Conservation (phyloP, 805 yeast genomes). For the Metschnikowia corniflorae region DNA sequence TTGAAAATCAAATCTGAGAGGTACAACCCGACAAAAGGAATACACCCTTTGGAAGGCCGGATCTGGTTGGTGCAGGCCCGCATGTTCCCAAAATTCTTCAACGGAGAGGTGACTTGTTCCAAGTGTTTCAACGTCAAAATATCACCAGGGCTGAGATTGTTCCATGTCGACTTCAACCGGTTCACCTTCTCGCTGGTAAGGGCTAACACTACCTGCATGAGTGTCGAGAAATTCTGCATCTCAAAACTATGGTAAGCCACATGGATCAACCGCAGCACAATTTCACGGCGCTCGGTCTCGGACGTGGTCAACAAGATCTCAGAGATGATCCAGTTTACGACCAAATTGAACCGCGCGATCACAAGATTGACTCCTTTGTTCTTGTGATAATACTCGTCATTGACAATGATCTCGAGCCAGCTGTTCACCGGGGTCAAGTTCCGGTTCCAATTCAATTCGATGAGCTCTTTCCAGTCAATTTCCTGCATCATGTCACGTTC, state of each 20-base stretch:
- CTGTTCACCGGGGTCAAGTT: conserved; percentile 66
- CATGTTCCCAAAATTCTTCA: conserved; percentile 65
- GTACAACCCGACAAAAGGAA: conserved; percentile 87
- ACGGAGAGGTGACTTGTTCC: conserved; percentile 70
- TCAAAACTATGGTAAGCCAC: conserved; percentile 70
- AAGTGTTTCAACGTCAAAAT: conserved; percentile 60
- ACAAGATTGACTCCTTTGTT: conserved; percentile 78
- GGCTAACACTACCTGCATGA: conserved; percentile 84
- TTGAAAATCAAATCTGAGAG: conserved; percentile 79
- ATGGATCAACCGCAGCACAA: conserved; percentile 84
- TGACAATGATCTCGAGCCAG: conserved; percentile 75
- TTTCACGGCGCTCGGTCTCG: conserved; percentile 55
- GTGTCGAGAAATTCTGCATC: conserved; percentile 78
- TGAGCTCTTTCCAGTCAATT: conserved; percentile 87
- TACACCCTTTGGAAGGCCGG: conserved; percentile 67
- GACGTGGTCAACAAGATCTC: conserved; percentile 72
- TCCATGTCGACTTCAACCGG: conserved; percentile 69
- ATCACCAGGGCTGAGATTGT: conserved; percentile 67
- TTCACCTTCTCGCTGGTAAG: conserved; percentile 63
- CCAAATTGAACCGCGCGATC: conserved; percentile 79
- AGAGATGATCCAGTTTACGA: conserved; percentile 89
- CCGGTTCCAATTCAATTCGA: conserved; percentile 71
- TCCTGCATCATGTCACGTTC: conserved; percentile 82
- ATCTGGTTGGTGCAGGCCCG: conserved; percentile 60
- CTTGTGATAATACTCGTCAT: conserved; percentile 43